Base-by-base conservation (phyloP, 2,329 filamentous ascomycete genomes). In the Trichoderma citrinoviride region DNA sequence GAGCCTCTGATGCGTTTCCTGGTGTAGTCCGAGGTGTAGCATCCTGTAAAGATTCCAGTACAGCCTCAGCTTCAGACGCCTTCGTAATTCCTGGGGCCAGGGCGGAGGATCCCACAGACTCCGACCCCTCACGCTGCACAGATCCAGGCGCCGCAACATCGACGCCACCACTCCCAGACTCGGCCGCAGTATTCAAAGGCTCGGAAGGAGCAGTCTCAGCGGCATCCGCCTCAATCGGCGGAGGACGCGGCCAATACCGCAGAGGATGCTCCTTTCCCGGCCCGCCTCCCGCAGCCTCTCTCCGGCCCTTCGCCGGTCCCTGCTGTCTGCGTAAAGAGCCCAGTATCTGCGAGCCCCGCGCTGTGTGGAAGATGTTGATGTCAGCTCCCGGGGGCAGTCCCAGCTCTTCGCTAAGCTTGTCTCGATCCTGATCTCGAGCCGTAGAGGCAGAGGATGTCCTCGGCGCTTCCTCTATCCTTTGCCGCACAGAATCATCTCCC, bases 331-430 rank as follows among this genome's bases (percentile, higher is more conserved):
- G 70, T n/a, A 77, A 23, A 1, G 77, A 77, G 1, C 76, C 73
- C 43, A 85, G 61, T 7, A 84, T 76, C 49, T 78, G 78, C 2
- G 82, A 81, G 3, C 80, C 82, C 27, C 76, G 74, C 15, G 69
- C 71, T 1, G 81, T 82, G 65, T 80, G 81, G 62, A 85, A 85
- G 21, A 85, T 71, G 55, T 82, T 80, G 57, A 83, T 69, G 61
- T 83, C 76, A 23, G 82, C 71, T 25, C 73, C 80, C 0, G 74
- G 68, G 3, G 81, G 80, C 0, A 78, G 67, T 37, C 79, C 76
- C 10, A 76, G 70, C 27, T 73, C 71, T 33, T 71, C 73, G 33
- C 23, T 53, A 23, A 46, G 7, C 60, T 52, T 37, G 3, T 37
- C 33, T 37, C 33, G 49, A 6, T 52, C 49, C 49, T 46, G 40